phyloP scores from a whole-genome alignment of 2,329 filamentous ascomycete species.

The Fusarium decemcellulare region DNA sequence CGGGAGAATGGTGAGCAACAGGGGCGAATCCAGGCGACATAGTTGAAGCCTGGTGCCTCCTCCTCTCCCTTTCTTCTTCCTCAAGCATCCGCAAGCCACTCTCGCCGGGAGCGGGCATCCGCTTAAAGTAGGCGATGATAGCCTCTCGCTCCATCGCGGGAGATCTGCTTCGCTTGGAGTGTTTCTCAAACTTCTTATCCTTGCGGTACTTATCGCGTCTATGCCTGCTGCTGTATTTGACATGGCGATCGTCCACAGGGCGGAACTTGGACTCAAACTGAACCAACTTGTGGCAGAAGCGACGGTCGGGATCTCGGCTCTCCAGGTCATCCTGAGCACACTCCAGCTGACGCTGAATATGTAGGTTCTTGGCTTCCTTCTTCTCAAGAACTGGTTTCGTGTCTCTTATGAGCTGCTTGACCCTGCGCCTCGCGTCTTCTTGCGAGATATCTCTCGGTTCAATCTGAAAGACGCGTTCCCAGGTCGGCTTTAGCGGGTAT shows the following conservation, averaged over 20 bases:
- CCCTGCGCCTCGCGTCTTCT: slow-evolving; percentile 52
- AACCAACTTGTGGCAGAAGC: slow-evolving; percentile 58
- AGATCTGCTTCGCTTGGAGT: slow-evolving; percentile 41
- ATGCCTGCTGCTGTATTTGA: slow-evolving; percentile 28
- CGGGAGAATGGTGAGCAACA: slow-evolving; percentile 1
- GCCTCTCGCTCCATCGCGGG: slow-evolving; percentile 55
- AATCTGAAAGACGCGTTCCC: slow-evolving; percentile 55
- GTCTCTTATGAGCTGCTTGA: slow-evolving; percentile 54
- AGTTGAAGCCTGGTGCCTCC: slow-evolving; percentile 10
- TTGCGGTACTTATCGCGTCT: slow-evolving; percentile 39
- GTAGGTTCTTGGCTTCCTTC: slow-evolving; percentile 52
- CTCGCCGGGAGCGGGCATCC: slow-evolving; percentile 52
- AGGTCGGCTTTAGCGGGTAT: slow-evolving; percentile 51
- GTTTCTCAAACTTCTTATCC: slow-evolving; percentile 32
- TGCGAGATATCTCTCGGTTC: slow-evolving; percentile 56
- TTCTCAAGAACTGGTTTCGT: slow-evolving; percentile 55
- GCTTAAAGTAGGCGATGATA: slow-evolving; percentile 63
- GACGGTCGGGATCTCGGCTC: slow-evolving; percentile 52
- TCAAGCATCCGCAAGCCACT: slow-evolving; percentile 48
- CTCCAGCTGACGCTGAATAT: slow-evolving; percentile 61
- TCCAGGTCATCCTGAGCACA: slow-evolving; percentile 53
- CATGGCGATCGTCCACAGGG: slow-evolving; percentile 38
- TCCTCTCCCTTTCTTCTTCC: slow-evolving; percentile 33
- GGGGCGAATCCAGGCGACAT: slow-evolving; percentile 13
- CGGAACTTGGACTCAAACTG: slow-evolving; percentile 60